A percentile compares a stretch with the other conserved stretches of the same genome.
Conservation (phyloP, 2,329 filamentous ascomycete species). For the Neoarthrinium moseri region DNA sequence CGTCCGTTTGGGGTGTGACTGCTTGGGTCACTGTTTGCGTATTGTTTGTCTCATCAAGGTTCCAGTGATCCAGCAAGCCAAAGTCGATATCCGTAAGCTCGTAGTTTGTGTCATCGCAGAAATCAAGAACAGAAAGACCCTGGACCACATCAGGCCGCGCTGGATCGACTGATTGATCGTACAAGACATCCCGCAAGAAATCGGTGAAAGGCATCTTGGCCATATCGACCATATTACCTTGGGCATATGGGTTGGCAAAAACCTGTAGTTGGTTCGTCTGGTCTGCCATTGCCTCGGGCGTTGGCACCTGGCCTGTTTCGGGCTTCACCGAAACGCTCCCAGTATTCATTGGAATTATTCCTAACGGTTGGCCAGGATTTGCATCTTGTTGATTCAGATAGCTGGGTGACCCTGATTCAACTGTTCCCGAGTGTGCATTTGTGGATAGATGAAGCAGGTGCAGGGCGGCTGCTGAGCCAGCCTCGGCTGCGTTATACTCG, state of each 20-base stretch:
- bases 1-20: constrained; percentile 30
- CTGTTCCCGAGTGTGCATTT: constrained; percentile 24
- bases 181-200: constrained; percentile 50
- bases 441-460: constrained; percentile 42
- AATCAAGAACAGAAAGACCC: constrained; percentile 45
- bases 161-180: constrained; percentile 39
- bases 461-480: constrained; percentile 39
- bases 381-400: constrained; percentile 11
- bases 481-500: constrained; percentile 36
- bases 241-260: constrained; percentile 13
- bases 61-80: constrained; percentile 49
- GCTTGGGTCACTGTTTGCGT: constrained; percentile 22
- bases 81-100: constrained; percentile 54
- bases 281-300: constrained; percentile 31
- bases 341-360: constrained; percentile 24
- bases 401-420: constrained; percentile 8
- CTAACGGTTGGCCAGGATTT: constrained; percentile 17
- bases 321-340: constrained; percentile 23
- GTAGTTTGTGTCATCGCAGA: constrained; percentile 47
- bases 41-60: constrained; percentile 35
- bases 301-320: constrained; percentile 34
- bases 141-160: constrained; percentile 36
- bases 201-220: constrained; percentile 44
- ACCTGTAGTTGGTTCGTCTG: constrained; percentile 15
- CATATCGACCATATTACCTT: constrained; percentile 23